These are phyloP conservation scores for Phycomyces blakesleeanus DNA, from an alignment of 192 early-diverging fungal genomes.

Conservation along the genomic window DNA sequence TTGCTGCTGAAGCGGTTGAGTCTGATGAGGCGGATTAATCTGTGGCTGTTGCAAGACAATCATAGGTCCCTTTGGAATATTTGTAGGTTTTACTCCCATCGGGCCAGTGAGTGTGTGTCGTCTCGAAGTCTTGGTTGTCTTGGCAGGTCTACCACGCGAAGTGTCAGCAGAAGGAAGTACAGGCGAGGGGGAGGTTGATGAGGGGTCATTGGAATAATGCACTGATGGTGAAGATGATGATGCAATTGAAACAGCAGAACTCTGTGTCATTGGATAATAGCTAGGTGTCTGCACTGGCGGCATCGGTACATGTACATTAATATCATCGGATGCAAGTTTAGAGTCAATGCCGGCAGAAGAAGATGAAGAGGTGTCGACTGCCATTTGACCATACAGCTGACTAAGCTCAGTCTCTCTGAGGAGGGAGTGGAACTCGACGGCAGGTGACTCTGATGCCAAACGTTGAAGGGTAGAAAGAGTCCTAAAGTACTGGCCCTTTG, in stretches of 20 bases:
- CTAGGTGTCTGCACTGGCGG: not conserved
- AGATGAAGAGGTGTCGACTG: slow-evolving; percentile 1
- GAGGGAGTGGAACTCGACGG: slow-evolving; percentile 13
- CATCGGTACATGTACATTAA: no score
- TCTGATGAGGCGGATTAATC: not conserved
- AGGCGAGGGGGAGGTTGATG: slow-evolving; percentile 16
- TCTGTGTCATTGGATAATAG: not conserved
- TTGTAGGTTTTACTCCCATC: not conserved
- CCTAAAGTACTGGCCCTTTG: slow-evolving; percentile 15
- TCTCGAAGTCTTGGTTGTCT: not conserved
- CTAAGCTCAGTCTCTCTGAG: slow-evolving; percentile 13
- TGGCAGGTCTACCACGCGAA: not conserved
- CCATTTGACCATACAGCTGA: slow-evolving; percentile 24
- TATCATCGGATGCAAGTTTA: no score
- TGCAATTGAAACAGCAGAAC: not conserved
- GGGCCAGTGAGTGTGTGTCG: slow-evolving; percentile 4
- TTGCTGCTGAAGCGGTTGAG: not conserved
- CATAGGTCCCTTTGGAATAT: not conserved
- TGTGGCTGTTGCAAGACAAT: not conserved
- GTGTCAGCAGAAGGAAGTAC: not conserved
- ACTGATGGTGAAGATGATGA: not conserved
- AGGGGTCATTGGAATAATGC: slow-evolving; percentile 2
- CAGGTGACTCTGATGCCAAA: slow-evolving; percentile 10
- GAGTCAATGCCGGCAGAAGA: no score
- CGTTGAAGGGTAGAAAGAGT: slow-evolving; percentile 6